Evolutionary conservation across 805 yeast species (phyloP).

Genomic region (Candida parachauliodes): DNA sequence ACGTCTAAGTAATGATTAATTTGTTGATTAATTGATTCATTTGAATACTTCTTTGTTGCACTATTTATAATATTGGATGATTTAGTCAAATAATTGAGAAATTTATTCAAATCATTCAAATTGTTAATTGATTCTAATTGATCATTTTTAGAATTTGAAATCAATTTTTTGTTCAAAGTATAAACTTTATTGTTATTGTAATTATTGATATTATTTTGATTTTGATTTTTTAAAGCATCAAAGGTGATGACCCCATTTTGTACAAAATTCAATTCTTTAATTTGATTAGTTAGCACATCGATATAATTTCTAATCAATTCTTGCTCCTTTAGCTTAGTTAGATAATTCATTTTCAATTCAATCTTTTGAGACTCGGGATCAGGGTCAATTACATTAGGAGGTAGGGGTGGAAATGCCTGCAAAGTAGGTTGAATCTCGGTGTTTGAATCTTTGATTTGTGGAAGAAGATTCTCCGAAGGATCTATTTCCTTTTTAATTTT

Average conservation of each 20-base stretch:
- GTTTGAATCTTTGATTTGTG: not conserved
- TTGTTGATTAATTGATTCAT: conserved; percentile 18
- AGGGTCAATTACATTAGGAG: not conserved
- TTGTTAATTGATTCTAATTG: conserved; percentile 38
- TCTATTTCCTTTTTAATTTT: conserved; percentile 6
- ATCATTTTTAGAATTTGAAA: conserved; percentile 15
- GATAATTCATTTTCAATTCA: conserved; percentile 28
- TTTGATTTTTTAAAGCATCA: conserved; percentile 33
- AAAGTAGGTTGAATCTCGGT: not conserved
- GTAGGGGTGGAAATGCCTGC: not conserved
- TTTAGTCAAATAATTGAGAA: conserved; percentile 34
- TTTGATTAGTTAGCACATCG: conserved; percentile 39
- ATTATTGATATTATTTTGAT: too few species aligned
- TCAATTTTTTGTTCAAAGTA: conserved; percentile 8
- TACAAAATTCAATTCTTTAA: conserved; percentile 39
- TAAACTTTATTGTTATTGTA: conserved; percentile 5
- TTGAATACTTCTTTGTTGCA: conserved; percentile 26
- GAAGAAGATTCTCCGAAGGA: not conserved
- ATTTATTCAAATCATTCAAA: conserved; percentile 37
- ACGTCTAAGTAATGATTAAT: conserved; percentile 20
- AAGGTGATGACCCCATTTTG: conserved; percentile 42
- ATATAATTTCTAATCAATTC: conserved; percentile 40
- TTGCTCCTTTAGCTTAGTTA: conserved; percentile 39
- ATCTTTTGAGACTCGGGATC: conserved; percentile 15
- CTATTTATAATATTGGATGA: conserved; percentile 35